Percentiles rank a stretch among this genome's conserved stretches.
These are phyloP conservation scores for Penicillium bovifimosum DNA, from an alignment of 495 filamentous ascomycete species.

Conservation along the genomic window DNA sequence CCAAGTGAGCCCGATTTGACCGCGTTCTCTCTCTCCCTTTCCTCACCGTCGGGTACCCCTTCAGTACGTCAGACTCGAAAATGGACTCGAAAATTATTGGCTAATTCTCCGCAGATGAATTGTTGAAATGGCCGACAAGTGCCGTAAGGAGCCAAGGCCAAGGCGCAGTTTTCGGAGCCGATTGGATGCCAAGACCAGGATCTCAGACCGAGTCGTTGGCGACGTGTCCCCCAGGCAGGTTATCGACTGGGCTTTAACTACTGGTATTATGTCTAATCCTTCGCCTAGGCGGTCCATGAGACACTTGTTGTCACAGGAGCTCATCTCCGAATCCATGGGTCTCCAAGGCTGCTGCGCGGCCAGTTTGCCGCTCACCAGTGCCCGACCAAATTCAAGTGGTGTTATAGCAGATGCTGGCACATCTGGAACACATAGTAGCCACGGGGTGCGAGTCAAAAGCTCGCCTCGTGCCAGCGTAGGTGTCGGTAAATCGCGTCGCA, in stretches of 20 bases:
- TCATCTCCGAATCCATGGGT: slow-evolving; percentile 17
- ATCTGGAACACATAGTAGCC: slow-evolving; percentile 22
- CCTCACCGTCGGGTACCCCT: too few species aligned
- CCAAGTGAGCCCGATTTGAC: neutral
- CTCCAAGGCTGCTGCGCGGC: slow-evolving; percentile 21
- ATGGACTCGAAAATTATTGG: neutral
- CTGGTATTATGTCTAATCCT: neutral
- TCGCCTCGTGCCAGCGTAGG: slow-evolving; percentile 11
- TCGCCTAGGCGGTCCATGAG: slow-evolving; percentile 12
- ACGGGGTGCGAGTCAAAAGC: slow-evolving; percentile 11
- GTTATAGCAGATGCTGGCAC: slow-evolving; percentile 17
- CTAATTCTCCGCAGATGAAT: neutral
- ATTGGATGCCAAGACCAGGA: neutral
- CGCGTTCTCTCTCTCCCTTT: neutral
- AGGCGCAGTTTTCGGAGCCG: neutral
- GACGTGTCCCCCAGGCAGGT: slow-evolving; percentile 11
- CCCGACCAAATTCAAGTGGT: slow-evolving; percentile 17
- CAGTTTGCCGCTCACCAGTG: slow-evolving; percentile 16
- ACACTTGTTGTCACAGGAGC: slow-evolving; percentile 17
- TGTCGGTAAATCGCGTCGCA: slow-evolving; percentile 9
- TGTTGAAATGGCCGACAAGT: neutral
- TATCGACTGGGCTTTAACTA: neutral
- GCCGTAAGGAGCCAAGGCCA: slow-evolving; percentile 1
- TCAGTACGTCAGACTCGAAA: neutral
- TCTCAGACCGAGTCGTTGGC: neutral